phyloP scores from a whole-genome alignment of 108 stramenopile species.

The Stephanodiscus triporus region DNA sequence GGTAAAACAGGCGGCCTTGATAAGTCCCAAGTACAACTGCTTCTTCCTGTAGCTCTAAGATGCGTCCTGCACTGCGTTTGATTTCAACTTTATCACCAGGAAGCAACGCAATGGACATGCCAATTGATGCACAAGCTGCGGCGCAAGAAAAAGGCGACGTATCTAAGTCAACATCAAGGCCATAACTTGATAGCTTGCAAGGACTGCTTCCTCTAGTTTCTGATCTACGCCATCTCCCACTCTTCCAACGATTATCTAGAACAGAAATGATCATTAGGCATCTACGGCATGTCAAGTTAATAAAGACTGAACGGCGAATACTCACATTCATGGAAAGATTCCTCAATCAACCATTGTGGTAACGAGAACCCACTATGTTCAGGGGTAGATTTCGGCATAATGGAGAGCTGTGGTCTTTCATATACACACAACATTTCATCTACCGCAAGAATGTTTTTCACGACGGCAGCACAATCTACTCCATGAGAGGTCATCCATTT shows the following conservation, averaged over 20 bases:
- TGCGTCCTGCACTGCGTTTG: slow-evolving; percentile 78
- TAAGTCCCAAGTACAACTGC: slow-evolving; percentile 87
- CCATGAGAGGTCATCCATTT: slow-evolving; percentile 89
- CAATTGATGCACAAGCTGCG: slow-evolving; percentile 79
- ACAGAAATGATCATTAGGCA: neutral
- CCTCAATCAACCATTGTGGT: slow-evolving; percentile 75
- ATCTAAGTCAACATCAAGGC: slow-evolving; percentile 83
- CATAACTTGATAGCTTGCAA: slow-evolving; percentile 53
- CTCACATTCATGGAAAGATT: slow-evolving; percentile 66
- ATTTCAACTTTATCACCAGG: slow-evolving; percentile 87
- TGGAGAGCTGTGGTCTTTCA: slow-evolving; percentile 10
- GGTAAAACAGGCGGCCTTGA: slow-evolving; percentile 83
- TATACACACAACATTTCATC: slow-evolving; percentile 70
- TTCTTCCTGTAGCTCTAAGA: slow-evolving; percentile 90
- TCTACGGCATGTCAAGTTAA: neutral
- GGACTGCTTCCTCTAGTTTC: slow-evolving; percentile 74
- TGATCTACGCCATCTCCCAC: slow-evolving; percentile 44
- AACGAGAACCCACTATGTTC: slow-evolving; percentile 12
- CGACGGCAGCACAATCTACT: slow-evolving; percentile 57
- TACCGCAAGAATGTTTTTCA: slow-evolving; percentile 70
- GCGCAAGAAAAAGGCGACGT: slow-evolving; percentile 77
- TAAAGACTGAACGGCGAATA: neutral
- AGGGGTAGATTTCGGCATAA: neutral
- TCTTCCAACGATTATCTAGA: slow-evolving; percentile 60
- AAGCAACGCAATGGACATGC: slow-evolving; percentile 68